phyloP scores from a whole-genome alignment of 2,329 filamentous ascomycete genomes.

The Alternaria tenuissima region DNA sequence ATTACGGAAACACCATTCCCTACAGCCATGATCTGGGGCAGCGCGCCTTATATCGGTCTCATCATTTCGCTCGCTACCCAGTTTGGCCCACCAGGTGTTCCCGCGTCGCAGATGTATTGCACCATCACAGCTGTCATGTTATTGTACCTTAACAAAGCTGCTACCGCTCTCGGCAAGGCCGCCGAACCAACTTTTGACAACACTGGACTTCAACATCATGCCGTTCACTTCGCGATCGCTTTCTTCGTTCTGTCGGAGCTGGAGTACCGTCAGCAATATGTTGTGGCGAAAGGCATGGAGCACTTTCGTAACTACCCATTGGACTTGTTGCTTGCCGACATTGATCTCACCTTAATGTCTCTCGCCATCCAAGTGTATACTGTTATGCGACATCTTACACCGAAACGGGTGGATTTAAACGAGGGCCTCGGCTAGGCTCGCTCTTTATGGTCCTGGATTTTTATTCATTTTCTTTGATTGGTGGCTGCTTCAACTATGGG shows the following conservation, averaged over 20 bases:
- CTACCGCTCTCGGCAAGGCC: not conserved
- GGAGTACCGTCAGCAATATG: not conserved
- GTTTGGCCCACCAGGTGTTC: not conserved
- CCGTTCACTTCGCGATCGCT: not conserved
- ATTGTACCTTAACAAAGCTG: not conserved
- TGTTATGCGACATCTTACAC: not conserved
- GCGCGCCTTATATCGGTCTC: not conserved
- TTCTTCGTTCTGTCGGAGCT: constrained; percentile 5
- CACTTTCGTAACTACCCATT: not conserved
- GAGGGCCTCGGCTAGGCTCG: accelerated
- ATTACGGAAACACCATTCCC: not conserved
- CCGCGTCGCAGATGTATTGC: not conserved
- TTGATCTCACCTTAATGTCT: not conserved
- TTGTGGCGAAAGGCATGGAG: not conserved
- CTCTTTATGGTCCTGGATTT: not conserved
- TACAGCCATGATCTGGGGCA: not conserved
- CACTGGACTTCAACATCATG: not conserved
- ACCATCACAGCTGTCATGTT: not conserved
- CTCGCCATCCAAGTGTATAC: not conserved
- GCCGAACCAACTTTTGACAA: not conserved
- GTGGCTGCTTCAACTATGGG: not conserved
- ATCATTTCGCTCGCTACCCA: not conserved
- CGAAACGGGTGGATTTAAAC: not conserved
- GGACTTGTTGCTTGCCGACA: not conserved
- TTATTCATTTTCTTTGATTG: not conserved